phyloP scores from a whole-genome alignment of 768 basidiomycete species.

The Lanmaoa rubissima region DNA sequence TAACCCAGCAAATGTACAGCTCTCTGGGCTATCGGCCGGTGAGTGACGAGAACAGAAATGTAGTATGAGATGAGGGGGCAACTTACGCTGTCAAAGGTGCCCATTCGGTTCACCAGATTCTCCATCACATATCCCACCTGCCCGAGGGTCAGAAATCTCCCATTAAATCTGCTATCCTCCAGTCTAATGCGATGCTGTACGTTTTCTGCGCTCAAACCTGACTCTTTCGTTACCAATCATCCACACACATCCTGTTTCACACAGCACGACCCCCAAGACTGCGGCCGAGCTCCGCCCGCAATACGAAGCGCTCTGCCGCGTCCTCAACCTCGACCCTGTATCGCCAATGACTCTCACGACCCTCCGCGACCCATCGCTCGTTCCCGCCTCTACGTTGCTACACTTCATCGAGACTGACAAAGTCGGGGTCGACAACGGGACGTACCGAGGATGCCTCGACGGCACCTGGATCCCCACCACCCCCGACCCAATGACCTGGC shows the following conservation, averaged over 20 bases:
- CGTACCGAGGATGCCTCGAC: constrained; percentile 67
- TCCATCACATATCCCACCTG: constrained; percentile 66
- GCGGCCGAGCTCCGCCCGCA: constrained; percentile 57
- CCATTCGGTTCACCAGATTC: constrained; percentile 71
- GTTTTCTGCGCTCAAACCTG: constrained; percentile 17
- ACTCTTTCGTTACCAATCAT: not conserved
- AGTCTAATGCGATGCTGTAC: constrained; percentile 75
- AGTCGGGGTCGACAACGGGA: constrained; percentile 52
- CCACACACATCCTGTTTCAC: not conserved
- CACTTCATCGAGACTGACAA: constrained; percentile 56
- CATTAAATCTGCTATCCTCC: constrained; percentile 62
- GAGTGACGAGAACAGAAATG: constrained; percentile 3
- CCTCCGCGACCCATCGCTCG: constrained; percentile 47
- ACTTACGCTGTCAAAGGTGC: constrained; percentile 44
- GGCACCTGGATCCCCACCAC: constrained; percentile 52
- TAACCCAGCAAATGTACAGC: constrained; percentile 55
- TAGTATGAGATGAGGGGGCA: not conserved
- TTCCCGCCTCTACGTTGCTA: constrained; percentile 51
- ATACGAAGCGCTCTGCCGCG: constrained; percentile 59
- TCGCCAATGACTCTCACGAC: constrained; percentile 46
- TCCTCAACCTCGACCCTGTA: constrained; percentile 54
- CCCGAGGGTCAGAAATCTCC: constrained; percentile 57
- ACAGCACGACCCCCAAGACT: constrained; percentile 57
- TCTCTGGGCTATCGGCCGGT: constrained; percentile 76
- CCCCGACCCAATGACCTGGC: constrained; percentile 66